phyloP scores from a whole-genome alignment of 371 early-diverging fungal genomes.

The Gilbertella persicaria region DNA sequence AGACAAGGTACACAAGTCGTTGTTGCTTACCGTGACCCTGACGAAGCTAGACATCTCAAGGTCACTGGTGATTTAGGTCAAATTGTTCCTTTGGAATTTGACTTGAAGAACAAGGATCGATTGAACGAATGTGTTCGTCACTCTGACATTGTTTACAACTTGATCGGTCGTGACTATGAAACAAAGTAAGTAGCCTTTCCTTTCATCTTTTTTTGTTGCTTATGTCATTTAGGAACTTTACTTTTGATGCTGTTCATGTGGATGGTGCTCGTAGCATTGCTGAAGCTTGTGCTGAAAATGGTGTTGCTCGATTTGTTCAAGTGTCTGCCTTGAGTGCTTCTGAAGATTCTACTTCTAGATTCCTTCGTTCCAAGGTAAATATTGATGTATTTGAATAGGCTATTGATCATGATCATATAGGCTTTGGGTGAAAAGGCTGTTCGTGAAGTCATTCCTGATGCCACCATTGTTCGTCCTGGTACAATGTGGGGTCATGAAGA shows the following conservation, averaged over 20 bases:
- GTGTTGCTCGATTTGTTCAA: conserved; percentile 88
- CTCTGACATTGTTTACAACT: conserved; percentile 94
- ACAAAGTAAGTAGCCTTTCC: conserved; percentile 91
- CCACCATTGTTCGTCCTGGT: conserved; percentile 92
- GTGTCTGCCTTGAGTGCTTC: conserved; percentile 87
- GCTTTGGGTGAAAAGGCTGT: conserved; percentile 91
- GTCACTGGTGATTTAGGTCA: conserved; percentile 95
- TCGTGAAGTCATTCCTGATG: conserved; percentile 84
- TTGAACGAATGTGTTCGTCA: conserved; percentile 86
- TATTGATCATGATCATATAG: conserved; percentile 30
- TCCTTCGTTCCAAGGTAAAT: conserved; percentile 82
- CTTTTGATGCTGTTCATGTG: conserved; percentile 82
- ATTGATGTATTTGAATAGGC: background rate
- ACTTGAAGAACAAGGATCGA: conserved; percentile 82
- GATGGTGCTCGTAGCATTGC: conserved; percentile 87
- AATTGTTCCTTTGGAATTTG: conserved; percentile 89
- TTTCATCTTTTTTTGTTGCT: too few relatives aligned
- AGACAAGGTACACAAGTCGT: conserved; percentile 88
- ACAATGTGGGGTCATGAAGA: conserved; percentile 93
- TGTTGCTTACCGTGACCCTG: conserved; percentile 88
- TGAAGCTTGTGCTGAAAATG: conserved; percentile 76
- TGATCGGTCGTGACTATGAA: conserved; percentile 89
- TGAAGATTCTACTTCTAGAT: conserved; percentile 76
- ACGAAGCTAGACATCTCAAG: conserved; percentile 87
- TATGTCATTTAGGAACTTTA: conserved; percentile 94